Evolutionary conservation across 2,329 filamentous ascomycete genomes (phyloP).

Genomic region (Colletotrichum scovillei): DNA sequence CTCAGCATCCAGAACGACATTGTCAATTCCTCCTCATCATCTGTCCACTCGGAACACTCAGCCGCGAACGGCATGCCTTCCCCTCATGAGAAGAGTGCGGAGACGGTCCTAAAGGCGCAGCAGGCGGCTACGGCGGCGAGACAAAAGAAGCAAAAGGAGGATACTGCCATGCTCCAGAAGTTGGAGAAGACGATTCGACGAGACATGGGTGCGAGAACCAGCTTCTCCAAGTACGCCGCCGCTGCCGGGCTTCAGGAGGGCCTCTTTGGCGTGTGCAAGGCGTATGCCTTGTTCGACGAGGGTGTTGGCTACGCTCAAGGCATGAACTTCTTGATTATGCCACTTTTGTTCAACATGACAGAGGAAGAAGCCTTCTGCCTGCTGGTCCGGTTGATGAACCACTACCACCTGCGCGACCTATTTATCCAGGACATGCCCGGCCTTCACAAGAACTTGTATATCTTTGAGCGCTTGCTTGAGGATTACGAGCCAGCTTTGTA

Average conservation of each 20-base stretch:
- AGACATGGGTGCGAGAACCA: constrained; percentile 91
- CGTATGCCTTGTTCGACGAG: constrained; percentile 95
- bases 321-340: constrained; percentile 99
- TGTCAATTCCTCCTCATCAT: constrained; percentile 83
- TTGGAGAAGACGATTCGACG: constrained; percentile 92
- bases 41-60: constrained; percentile 82
- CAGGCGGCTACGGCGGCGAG: constrained; percentile 73
- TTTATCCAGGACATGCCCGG: constrained; percentile 98
- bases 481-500: constrained; percentile 94
- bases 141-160: constrained; percentile 83
- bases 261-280: constrained; percentile 95
- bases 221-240: constrained; percentile 95
- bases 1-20: constrained; percentile 74
- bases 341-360: constrained; percentile 96
- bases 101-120: constrained; percentile 74
- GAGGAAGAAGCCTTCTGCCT: constrained; percentile 97
- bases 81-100: constrained; percentile 69
- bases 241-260: constrained; percentile 92
- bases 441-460: constrained; percentile 90
- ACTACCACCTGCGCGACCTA: constrained; percentile 91
- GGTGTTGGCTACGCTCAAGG: constrained; percentile 96
- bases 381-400: constrained; percentile 94
- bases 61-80: constrained; percentile 66
- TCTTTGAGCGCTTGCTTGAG: constrained; percentile 94
- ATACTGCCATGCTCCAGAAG: constrained; percentile 78